phyloP scores from a whole-genome alignment of 148 eudicot genomes.

The Rheum nobile region DNA sequence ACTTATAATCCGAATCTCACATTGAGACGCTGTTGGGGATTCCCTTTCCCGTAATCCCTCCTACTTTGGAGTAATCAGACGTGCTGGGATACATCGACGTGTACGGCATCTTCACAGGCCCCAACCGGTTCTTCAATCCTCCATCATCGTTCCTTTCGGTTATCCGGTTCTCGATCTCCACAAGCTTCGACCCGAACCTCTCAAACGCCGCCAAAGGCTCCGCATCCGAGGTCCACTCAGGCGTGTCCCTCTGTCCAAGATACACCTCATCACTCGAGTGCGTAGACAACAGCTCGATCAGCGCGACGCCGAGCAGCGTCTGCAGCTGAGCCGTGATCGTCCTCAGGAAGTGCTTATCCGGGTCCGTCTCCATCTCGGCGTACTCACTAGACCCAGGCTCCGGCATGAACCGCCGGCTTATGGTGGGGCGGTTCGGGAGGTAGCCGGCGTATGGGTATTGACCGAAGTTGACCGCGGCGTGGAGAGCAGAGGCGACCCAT shows the following conservation, averaged over 20 bases:
- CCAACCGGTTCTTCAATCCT: constrained; percentile 36
- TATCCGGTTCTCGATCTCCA: constrained; percentile 33
- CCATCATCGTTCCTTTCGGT: constrained; percentile 31
- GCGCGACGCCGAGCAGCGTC: constrained; percentile 53
- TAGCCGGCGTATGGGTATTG: constrained; percentile 69
- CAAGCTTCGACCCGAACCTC: constrained; percentile 23
- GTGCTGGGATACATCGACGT: constrained; percentile 51
- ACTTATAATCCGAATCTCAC: constrained; percentile 10
- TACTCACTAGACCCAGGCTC: constrained; percentile 43
- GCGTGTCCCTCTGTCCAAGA: constrained; percentile 55
- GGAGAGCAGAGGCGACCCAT: constrained; percentile 83
- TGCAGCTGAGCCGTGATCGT: constrained; percentile 54
- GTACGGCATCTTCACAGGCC: constrained; percentile 51
- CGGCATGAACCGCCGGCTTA: constrained; percentile 68
- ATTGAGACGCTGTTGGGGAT: constrained; percentile 68
- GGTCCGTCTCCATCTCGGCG: constrained; percentile 38
- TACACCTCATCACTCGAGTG: constrained; percentile 60
- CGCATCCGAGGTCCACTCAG: constrained; percentile 46
- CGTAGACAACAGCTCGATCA: constrained; percentile 51
- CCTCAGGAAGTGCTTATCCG: constrained; percentile 35
- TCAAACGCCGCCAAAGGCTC: constrained; percentile 38
- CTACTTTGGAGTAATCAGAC: constrained; percentile 29
- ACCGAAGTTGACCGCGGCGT: constrained; percentile 78
- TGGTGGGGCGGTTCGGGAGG: constrained; percentile 64
- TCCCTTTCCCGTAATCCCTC: constrained; percentile 49